Base-by-base conservation (phyloP, 257 asterid genomes). In the Jasminum sambac region DNA sequence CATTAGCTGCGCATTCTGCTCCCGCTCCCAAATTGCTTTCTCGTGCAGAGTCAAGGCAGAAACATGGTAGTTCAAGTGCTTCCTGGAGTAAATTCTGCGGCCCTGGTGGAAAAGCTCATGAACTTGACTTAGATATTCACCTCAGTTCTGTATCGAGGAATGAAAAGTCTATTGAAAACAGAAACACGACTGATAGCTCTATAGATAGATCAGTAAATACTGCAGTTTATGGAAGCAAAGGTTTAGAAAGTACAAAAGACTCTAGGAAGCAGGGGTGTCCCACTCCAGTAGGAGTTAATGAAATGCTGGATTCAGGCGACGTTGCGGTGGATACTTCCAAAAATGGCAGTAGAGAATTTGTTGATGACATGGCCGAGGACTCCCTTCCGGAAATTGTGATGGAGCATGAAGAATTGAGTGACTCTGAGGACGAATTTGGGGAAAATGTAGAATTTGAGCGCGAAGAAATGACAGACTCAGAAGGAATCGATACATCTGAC, bases 401-500 rank as follows among this genome's bases (percentile, higher is more conserved):
- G 99, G 99, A 95, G 76, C 96, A 89, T 80, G 99, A 95, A 89
- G 98, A 91, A 79, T 76, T 95, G 77, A 95, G 99, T 41, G 98
- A 91, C 76, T 91, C 99, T 6, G 99, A 91, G 67, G 99, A 95
- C 64, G 99, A 91, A 80, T 84, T 85, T 48, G 95, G 84, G 70
- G 98, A 84, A 72, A 84, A 88, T 63, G 97, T 95, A 19, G 99
- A 95, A 84, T 95, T 95, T 78, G 99, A 95, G 88, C 82, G 90
- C 26, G 99, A 95, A 82, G 98, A 95, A 82, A 95, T 95, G 98
- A 90, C 90, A 59, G 99, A 95, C 82, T 95, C 99, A 14, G 98
- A 90, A 58, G 89, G 88, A 67, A 97, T 88, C 57, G 83, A 86
- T 72, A 83, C 84, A 43, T 86, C 92, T 62, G 96, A 86, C 43